Percentiles rank a stretch among this genome's conserved stretches.
These are phyloP conservation scores for Colletotrichum phormii DNA, from an alignment of 2,329 filamentous ascomycete species.

Conservation along the genomic window DNA sequence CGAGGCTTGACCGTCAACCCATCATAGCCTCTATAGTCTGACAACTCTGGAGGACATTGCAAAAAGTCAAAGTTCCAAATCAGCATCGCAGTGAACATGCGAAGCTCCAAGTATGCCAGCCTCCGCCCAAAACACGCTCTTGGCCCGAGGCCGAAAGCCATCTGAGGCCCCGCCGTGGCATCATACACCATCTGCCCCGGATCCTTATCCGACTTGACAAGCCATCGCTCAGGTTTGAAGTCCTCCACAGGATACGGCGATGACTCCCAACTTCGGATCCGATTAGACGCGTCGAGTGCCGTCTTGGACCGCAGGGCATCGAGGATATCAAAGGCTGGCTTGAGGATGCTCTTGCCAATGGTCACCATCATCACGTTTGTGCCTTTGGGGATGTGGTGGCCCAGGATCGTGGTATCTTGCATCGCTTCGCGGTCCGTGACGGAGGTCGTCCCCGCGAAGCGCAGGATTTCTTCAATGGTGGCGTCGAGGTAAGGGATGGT, in stretches of 20 bases:
- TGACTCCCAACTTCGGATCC: conserved; percentile 1
- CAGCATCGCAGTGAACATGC: not conserved
- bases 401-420: conserved; percentile 48
- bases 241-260: not conserved
- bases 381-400: conserved; percentile 47
- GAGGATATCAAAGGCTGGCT: conserved; percentile 40
- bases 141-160: not conserved
- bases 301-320: conserved; percentile 44
- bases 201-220: not conserved
- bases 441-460: conserved; percentile 43
- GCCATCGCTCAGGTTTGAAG: conserved; percentile 20
- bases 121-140: not conserved
- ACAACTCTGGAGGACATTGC: not conserved
- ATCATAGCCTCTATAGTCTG: not conserved
- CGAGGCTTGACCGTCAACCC: not conserved
- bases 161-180: not conserved
- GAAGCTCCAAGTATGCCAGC: not conserved
- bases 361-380: conserved; percentile 45
- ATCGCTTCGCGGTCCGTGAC: conserved; percentile 44
- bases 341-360: conserved; percentile 43
- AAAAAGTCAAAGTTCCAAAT: not conserved
- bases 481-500: conserved; percentile 50
- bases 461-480: conserved; percentile 49
- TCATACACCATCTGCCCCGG: not conserved
- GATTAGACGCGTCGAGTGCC: conserved; percentile 13